Evolutionary conservation across 1,284 basidiomycete genomes (phyloP).

Genomic region (Ceratobasidium sp.): DNA sequence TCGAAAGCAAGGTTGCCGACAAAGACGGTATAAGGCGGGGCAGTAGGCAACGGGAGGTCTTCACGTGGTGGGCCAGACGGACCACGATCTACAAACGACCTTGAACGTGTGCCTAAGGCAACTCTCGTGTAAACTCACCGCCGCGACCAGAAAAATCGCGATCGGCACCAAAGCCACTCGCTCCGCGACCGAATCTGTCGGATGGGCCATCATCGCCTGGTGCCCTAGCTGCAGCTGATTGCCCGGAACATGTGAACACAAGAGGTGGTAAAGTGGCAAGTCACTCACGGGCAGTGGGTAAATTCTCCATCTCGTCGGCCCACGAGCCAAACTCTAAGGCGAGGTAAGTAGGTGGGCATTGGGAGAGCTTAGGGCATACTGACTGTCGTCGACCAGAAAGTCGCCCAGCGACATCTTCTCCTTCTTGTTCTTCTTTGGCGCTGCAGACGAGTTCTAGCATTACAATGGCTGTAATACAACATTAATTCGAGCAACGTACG

Average conservation of each 20-base stretch:
- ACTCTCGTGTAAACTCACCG: conserved; percentile 5
- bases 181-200: conserved; percentile 42
- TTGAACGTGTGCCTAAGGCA: conserved; percentile 27
- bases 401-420: conserved; percentile 86
- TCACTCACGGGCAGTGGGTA: conserved; percentile 88
- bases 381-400: conserved; percentile 86
- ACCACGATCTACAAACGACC: conserved; percentile 49
- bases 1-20: conserved; percentile 97
- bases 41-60: conserved; percentile 93
- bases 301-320: conserved; percentile 95
- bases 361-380: conserved; percentile 53
- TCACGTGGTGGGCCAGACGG: conserved; percentile 68
- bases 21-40: conserved; percentile 95
- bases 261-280: conserved; percentile 39
- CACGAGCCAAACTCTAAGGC: conserved; percentile 82
- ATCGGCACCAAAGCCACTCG: conserved; percentile 44
- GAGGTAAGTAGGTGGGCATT: conserved; percentile 31
- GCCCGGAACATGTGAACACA: conserved; percentile 41
- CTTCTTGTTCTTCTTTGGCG: conserved; percentile 82
- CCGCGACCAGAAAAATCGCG: conserved; percentile 41
- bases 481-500: conserved; percentile 12
- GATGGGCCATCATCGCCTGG: conserved; percentile 48
- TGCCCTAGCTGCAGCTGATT: conserved; percentile 59
- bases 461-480: background rate
- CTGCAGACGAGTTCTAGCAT: conserved; percentile 55